Conservation (phyloP, 73 alveolate species). For the Tetrahymena borealis region DNA sequence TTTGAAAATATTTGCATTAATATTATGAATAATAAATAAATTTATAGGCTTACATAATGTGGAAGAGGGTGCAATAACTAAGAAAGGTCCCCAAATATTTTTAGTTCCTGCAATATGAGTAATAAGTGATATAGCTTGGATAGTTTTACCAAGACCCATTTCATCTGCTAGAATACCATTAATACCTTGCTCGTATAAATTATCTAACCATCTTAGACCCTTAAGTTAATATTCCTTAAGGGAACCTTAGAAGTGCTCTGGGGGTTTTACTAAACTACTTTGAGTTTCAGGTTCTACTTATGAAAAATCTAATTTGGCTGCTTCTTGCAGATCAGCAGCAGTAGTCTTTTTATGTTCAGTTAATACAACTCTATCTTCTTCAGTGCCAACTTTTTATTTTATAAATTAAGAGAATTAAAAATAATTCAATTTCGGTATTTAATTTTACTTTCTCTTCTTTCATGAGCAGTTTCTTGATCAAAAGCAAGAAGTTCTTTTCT, state of each 20-base stretch:
- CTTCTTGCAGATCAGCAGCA: slow-evolving; percentile 47
- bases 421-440: slow-evolving; percentile 69
- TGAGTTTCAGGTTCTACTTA: slow-evolving; percentile 72
- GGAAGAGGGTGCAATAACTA: slow-evolving; percentile 92
- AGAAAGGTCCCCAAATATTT: slow-evolving; percentile 97
- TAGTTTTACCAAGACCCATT: slow-evolving; percentile 99
- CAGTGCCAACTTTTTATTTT: slow-evolving; percentile 59
- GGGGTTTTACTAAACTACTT: slow-evolving; percentile 80
- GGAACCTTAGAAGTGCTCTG: slow-evolving; percentile 83
- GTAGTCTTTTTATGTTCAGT: slow-evolving; percentile 31
- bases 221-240: slow-evolving; percentile 94
- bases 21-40: not conserved
- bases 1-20: not conserved
- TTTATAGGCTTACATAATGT: slow-evolving; percentile 37
- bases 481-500: slow-evolving; percentile 41
- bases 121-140: slow-evolving; percentile 91
- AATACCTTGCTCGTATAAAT: slow-evolving; percentile 91
- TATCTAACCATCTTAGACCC: slow-evolving; percentile 98
- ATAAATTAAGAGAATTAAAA: slow-evolving; percentile 24
- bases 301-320: slow-evolving; percentile 56
- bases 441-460: slow-evolving; percentile 70
- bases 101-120: slow-evolving; percentile 85
- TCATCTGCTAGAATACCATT: slow-evolving; percentile 99
- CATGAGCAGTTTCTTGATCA: slow-evolving; percentile 86
- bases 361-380: slow-evolving; percentile 26